Percentiles rank a stretch among this genome's conserved stretches.
Evolutionary conservation across 768 basidiomycete genomes (phyloP).

Genomic region (Rhizopogon vulgaris): DNA sequence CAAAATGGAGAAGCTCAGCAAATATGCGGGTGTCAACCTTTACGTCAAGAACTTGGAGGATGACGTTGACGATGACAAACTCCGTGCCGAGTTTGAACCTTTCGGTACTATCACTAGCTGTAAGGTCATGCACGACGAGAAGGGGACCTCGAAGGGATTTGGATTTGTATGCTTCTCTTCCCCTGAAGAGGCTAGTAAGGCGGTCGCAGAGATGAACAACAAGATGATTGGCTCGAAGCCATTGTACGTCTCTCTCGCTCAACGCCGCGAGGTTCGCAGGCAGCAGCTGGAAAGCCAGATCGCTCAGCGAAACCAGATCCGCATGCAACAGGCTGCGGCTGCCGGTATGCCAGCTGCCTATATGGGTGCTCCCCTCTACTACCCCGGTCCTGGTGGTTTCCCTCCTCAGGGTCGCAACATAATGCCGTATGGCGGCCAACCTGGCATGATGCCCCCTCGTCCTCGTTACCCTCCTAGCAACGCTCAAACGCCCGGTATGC

Average conservation of each 20-base stretch:
- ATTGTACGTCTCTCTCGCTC: slow-evolving; percentile 96
- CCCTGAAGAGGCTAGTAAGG: slow-evolving; percentile 98
- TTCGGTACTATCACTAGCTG: slow-evolving; percentile 97
- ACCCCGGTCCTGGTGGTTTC: slow-evolving; percentile 71
- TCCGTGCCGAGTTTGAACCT: slow-evolving; percentile 92
- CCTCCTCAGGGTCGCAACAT: slow-evolving; percentile 58
- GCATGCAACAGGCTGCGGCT: slow-evolving; percentile 92
- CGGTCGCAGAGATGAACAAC: slow-evolving; percentile 99
- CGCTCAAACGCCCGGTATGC: slow-evolving; percentile 70
- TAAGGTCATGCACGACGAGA: slow-evolving; percentile 99
- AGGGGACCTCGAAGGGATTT: slow-evolving; percentile 88
- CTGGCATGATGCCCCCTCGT: slow-evolving; percentile 83
- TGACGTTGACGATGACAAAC: slow-evolving; percentile 95
- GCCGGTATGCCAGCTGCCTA: slow-evolving; percentile 68
- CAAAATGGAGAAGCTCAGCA: slow-evolving; percentile 95
- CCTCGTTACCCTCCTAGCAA: slow-evolving; percentile 73
- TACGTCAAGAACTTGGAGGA: slow-evolving; percentile 99
- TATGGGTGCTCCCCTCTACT: slow-evolving; percentile 53
- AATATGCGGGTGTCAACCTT: slow-evolving; percentile 97
- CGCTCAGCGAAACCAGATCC: slow-evolving; percentile 94
- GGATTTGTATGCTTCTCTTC: slow-evolving; percentile 99
- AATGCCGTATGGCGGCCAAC: slow-evolving; percentile 82
- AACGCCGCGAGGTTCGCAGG: slow-evolving; percentile 95
- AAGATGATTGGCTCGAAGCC: slow-evolving; percentile 99
- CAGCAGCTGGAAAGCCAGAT: slow-evolving; percentile 99